Conservation (phyloP, 192 early-diverging fungal genomes). For the Backusella mclennaniae region DNA sequence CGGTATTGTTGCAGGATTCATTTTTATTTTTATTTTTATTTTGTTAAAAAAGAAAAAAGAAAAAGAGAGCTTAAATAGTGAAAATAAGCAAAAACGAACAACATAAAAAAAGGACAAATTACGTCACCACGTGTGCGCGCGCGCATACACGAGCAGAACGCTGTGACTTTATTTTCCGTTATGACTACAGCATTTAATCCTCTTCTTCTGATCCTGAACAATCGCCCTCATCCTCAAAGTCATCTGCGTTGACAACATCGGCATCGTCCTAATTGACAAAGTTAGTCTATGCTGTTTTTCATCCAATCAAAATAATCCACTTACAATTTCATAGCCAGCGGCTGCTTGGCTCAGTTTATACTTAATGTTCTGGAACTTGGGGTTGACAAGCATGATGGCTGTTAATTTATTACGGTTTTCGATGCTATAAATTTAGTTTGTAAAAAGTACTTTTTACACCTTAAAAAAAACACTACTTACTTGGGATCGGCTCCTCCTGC, state of each 20-base stretch:
- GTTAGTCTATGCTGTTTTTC: not conserved
- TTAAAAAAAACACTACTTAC: not conserved
- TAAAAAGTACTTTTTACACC: too few species aligned
- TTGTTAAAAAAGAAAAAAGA: not conserved
- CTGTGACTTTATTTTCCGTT: not conserved
- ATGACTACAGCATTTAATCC: not conserved
- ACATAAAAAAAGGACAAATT: not conserved
- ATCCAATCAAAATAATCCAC: not conserved
- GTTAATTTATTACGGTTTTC: conserved; percentile 35
- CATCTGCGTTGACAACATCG: conserved; percentile 24
- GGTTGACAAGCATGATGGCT: conserved; percentile 25
- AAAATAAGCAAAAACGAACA: not conserved
- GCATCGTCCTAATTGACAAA: conserved; percentile 25
- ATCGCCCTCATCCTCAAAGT: conserved; percentile 13
- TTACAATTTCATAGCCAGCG: conserved; percentile 28
- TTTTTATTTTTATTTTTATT: not conserved
- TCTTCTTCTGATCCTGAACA: conserved; percentile 8
- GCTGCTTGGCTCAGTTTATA: conserved; percentile 14
- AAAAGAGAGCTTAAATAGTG: not conserved
- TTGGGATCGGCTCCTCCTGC: conserved; percentile 51
- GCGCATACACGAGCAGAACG: not conserved
- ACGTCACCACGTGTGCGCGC: not conserved
- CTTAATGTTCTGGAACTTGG: conserved; percentile 25
- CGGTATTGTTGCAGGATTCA: conserved; percentile 40
- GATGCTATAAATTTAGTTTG: conserved; percentile 16